phyloP scores from a whole-genome alignment of 805 yeast species.

The Dipodascus geniculatus region DNA sequence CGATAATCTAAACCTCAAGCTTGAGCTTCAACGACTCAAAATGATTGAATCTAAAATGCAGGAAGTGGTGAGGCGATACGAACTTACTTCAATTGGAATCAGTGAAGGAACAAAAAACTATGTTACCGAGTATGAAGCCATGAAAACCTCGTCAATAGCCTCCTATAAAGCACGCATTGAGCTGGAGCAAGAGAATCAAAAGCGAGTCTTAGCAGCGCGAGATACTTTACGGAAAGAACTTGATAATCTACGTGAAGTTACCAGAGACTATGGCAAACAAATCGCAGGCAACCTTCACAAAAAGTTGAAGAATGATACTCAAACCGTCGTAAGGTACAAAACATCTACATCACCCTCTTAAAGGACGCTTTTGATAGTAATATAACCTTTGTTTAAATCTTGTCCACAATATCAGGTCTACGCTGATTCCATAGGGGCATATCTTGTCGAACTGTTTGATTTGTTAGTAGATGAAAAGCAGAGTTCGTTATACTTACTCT shows the following conservation, averaged over 20 bases:
- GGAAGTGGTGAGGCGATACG: conserved; percentile 10
- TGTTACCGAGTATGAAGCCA: conserved; percentile 5
- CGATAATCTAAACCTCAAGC: conserved; percentile 11
- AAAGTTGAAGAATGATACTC: conserved; percentile 7
- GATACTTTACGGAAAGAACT: conserved; percentile 4
- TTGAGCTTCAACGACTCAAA: conserved; percentile 13
- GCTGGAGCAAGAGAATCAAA: conserved; percentile 5
- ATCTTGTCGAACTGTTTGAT: conserved; percentile 35
- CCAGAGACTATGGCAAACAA: background rate
- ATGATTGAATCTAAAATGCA: conserved; percentile 9
- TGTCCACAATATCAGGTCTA: conserved; percentile 47
- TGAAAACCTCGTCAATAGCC: conserved; percentile 5
- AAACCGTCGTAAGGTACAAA: background rate
- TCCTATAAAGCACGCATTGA: conserved; percentile 11
- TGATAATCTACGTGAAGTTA: conserved; percentile 3
- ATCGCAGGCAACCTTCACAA: background rate
- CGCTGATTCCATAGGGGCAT: conserved; percentile 77
- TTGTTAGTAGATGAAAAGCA: background rate
- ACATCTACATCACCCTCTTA: conserved; percentile 26
- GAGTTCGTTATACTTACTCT: conserved; percentile 14
- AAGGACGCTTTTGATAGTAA: too few relatives aligned
- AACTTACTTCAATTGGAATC: conserved; percentile 9
- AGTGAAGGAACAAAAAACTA: conserved; percentile 5
- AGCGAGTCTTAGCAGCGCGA: conserved; percentile 4
- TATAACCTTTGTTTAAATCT: conserved; percentile 40